Evolutionary conservation across 1,284 basidiomycete genomes (phyloP), one percentile per base, ranked within the genome.

Genomic region (Paramarasmius palmivorus): DNA sequence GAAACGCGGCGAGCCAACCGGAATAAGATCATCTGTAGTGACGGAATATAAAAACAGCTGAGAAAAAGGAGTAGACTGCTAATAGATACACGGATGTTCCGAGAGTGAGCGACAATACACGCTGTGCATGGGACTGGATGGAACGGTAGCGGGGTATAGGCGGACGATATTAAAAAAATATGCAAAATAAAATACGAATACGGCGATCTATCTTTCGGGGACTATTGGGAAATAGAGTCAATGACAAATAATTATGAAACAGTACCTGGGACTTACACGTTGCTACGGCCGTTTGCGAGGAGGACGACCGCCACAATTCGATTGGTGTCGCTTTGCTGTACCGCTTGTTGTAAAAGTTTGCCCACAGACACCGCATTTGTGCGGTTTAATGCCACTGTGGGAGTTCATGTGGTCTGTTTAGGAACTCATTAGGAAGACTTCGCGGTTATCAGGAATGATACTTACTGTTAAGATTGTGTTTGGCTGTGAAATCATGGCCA

Each of bases 321-420:
- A 25, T 37, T 50, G 38, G 37, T 50, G 49, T n/a, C 49, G 38
- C 37, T 41, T 39, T 37, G 49, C 49, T 23, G 49, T 50, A 14
- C 44, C 44, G 25, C 44, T 46, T n/a, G 44, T 46, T 19, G 44
- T 46, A 17, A 46, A 46, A 17, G 44, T 46, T 17, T 46, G 44
- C 32, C 32, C 32, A 15, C 44, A 46, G 15, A 46, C 44, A 10
- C 17, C 44, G 15, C 44, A 46, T 26, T 29, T 46, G 25, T 29
- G 32, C 25, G 44, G 44, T 19, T 46, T 46, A 1, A 46, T 29
- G 9, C 44, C 44, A 19, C 25, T 46, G 19, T 46, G 44, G 32
- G 44, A 46, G 19, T 46, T 46, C 25, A 46, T 46, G 44, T 46
- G 44, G 32, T 46, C 44, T 46, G n/a, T 5, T n/a, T n/a, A n/a